Percentiles rank a stretch among this genome's conserved stretches.
phyloP scores from a whole-genome alignment of 768 basidiomycete genomes.

The Boletus eberwhitei region DNA sequence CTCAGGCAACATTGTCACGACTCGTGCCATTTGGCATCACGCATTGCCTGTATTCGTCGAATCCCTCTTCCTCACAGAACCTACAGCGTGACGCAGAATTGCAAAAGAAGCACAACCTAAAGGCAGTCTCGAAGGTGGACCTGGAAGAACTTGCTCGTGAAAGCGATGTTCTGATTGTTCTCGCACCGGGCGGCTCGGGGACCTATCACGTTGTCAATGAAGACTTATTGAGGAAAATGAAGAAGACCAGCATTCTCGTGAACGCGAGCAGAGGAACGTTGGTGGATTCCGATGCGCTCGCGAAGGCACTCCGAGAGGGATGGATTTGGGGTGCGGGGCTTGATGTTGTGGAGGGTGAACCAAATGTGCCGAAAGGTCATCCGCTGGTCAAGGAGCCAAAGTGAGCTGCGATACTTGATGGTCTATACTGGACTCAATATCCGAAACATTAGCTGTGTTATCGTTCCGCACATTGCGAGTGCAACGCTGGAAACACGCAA shows the following conservation, averaged over 20 bases:
- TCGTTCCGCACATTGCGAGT: constrained; percentile 90
- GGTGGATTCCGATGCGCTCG: constrained; percentile 88
- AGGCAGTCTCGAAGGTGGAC: constrained; percentile 51
- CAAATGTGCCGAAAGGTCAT: constrained; percentile 68
- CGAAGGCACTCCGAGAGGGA: constrained; percentile 67
- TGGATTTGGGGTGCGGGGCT: constrained; percentile 92
- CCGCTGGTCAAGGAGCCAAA: constrained; percentile 75
- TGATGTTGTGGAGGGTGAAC: constrained; percentile 94
- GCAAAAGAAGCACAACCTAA: constrained; percentile 35
- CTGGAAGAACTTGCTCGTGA: constrained; percentile 67
- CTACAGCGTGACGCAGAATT: constrained; percentile 36
- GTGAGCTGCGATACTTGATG: constrained; percentile 36
- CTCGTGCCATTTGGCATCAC: constrained; percentile 82
- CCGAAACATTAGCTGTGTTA: constrained; percentile 52
- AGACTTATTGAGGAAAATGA: constrained; percentile 78
- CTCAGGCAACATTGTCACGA: constrained; percentile 76
- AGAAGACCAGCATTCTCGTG: constrained; percentile 74
- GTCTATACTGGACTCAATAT: not conserved
- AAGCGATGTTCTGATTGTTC: constrained; percentile 82
- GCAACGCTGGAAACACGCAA: constrained; percentile 82
- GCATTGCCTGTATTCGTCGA: constrained; percentile 64
- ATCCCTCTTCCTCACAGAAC: constrained; percentile 48
- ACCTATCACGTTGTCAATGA: constrained; percentile 76
- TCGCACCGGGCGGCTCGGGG: constrained; percentile 68
- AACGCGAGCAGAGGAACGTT: constrained; percentile 84